Evolutionary conservation across 2,329 filamentous ascomycete species (phyloP), one percentile per base, ranked within the genome.

Genomic region (Fusarium ramigenum): DNA sequence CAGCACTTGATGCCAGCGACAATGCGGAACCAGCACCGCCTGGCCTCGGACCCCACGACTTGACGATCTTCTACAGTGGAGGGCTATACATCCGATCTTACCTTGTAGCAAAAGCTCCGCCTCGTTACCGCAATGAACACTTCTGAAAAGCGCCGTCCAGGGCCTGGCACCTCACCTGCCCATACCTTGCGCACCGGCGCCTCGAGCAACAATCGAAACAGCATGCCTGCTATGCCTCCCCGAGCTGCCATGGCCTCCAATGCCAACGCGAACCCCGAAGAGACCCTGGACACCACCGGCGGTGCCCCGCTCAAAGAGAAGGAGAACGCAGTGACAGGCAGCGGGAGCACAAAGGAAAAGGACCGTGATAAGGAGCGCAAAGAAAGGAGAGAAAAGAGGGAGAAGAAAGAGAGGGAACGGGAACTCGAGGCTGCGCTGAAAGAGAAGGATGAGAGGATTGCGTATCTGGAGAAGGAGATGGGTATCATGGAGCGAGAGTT

Each of bases 401-500:
- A 74, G 30, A 73, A 76, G 50, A 71, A 69, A 43, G 73, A 79
- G 39, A 76, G 69, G 40, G 74, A 78, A 19, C 72, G 74, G 2
- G 78, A 78, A 43, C 73, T 78, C 23, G 76, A 80, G 5, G 75
- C 78, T 15, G 76, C 82, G 25, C 76, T 84, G 25, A 80, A 81
- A 60, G 85, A 87, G 39, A 87, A 86, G 75, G 87, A 90, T 77
- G 81, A 84, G 62, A 84, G 84, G 71, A 90, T 91, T 69, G 82
- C 84, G 12, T 79, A 83, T 47, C 84, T 91, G 47, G 84, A 89
- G 78, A 83, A 81, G 53, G 88, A 90, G 77, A 83, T 90, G 63
- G 79, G 77, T 19, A 79, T 84, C 37, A 87, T 89, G 85, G 86
- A 89, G 77, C 78, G 78, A 62, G 87, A 89, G 76, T 90, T 90